Conservation (phyloP, 169 alveolate species). For the Plasmodium yoelii region DNA sequence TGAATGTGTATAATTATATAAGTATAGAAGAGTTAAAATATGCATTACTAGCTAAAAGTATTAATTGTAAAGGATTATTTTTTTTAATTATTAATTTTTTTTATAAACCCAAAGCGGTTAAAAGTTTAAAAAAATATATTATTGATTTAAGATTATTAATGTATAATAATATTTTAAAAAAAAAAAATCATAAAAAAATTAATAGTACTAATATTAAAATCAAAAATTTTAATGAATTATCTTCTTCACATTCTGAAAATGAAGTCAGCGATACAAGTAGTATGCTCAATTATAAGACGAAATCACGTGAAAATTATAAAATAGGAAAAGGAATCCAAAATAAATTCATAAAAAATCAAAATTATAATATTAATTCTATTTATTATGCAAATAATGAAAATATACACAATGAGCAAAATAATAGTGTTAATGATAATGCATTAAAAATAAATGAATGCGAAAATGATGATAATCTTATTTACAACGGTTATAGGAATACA, state of each 20-base stretch:
- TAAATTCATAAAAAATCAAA: neutral
- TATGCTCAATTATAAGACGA: neutral
- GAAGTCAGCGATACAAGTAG: neutral
- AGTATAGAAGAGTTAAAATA: constrained; percentile 81
- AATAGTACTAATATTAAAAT: constrained; percentile 8
- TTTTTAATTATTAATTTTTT: constrained; percentile 81
- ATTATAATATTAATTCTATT: neutral
- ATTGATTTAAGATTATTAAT: constrained; percentile 47
- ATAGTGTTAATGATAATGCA: neutral
- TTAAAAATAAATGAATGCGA: no score
- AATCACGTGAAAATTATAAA: neutral
- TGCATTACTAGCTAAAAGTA: constrained; percentile 81
- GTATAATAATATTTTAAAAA: constrained; percentile 54
- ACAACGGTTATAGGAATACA: neutral
- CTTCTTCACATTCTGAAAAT: constrained; percentile 1
- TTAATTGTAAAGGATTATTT: constrained; percentile 83
- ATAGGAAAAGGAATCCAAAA: neutral
- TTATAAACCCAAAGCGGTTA: constrained; percentile 82
- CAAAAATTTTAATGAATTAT: neutral
- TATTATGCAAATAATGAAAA: neutral
- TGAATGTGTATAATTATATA: constrained; percentile 64
- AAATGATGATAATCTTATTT: neutral
- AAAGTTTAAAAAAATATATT: constrained; percentile 52
- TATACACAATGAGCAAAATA: neutral
- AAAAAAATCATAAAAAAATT: constrained; percentile 22